These are phyloP conservation scores for Barbarea vulgaris DNA, from an alignment of 345 rosid genomes.

Conservation along the genomic window DNA sequence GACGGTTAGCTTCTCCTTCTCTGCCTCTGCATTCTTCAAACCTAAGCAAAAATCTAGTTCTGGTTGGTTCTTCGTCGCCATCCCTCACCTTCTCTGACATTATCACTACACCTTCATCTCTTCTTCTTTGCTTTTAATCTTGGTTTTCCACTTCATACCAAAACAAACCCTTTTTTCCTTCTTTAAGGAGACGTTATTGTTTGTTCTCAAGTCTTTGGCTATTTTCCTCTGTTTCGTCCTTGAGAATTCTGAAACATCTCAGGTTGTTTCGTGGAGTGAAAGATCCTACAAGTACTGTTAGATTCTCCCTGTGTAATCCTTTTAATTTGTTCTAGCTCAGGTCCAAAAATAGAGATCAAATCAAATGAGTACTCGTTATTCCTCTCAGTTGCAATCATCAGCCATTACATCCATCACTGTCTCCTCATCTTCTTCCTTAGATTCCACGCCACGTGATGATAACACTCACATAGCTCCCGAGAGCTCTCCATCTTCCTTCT, in stretches of 20 bases:
- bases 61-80: conserved; percentile 80
- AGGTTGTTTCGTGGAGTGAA: neutral
- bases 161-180: neutral
- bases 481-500: conserved; percentile 50
- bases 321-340: neutral
- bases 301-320: too few species aligned
- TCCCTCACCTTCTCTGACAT: conserved; percentile 75
- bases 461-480: conserved; percentile 30
- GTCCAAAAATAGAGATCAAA: conserved; percentile 1
- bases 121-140: neutral
- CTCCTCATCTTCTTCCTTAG: conserved; percentile 47
- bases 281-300: too few species aligned
- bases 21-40: conserved; percentile 47
- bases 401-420: conserved; percentile 48
- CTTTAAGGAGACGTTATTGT: neutral
- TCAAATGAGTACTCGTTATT: conserved; percentile 57
- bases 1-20: conserved; percentile 53
- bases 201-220: neutral
- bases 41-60: conserved; percentile 53
- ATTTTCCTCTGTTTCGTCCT: conserved; percentile 14
- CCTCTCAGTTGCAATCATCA: conserved; percentile 50
- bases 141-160: neutral
- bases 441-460: conserved; percentile 44
- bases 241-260: neutral
- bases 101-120: conserved; percentile 36